These are phyloP conservation scores for Rhododendron ovatum DNA, from an alignment of 148 eudicot species.

Conservation along the genomic window DNA sequence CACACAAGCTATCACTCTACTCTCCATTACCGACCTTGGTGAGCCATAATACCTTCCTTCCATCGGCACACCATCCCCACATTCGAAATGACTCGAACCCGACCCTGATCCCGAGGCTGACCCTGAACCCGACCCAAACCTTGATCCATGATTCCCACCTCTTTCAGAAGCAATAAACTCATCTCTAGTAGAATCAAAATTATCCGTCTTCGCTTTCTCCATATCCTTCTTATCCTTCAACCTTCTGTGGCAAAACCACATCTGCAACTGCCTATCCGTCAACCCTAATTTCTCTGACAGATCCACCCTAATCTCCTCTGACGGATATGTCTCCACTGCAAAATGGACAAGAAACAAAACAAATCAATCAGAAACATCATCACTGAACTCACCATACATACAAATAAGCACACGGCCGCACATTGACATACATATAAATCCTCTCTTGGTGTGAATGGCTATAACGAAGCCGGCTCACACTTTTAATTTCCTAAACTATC, in stretches of 20 bases:
- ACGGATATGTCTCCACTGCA: constrained; percentile 44
- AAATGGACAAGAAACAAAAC: neutral
- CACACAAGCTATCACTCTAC: constrained; percentile 39
- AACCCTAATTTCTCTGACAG: constrained; percentile 35
- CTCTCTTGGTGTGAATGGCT: neutral
- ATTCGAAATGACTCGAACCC: constrained; percentile 24
- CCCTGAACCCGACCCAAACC: constrained; percentile 16
- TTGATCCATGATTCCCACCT: constrained; percentile 34
- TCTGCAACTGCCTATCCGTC: constrained; percentile 48
- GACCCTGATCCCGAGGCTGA: constrained; percentile 35
- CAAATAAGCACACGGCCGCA: neutral
- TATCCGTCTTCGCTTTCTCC: constrained; percentile 13
- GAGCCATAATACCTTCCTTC: constrained; percentile 32
- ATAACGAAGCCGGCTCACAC: neutral
- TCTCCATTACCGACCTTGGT: constrained; percentile 24
- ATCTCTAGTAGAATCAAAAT: constrained; percentile 24
- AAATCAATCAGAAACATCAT: constrained; percentile 6
- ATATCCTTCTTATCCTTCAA: constrained; percentile 46
- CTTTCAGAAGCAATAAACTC: constrained; percentile 27
- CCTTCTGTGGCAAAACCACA: constrained; percentile 62
- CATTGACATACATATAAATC: neutral
- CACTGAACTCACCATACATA: neutral
- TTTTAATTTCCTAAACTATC: neutral
- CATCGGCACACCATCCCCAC: constrained; percentile 27
- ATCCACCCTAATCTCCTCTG: constrained; percentile 39